Evolutionary conservation across 164 flowering plant genomes (phyloP), one percentile per base, ranked within the genome.

Genomic region (Taxillus chinensis): DNA sequence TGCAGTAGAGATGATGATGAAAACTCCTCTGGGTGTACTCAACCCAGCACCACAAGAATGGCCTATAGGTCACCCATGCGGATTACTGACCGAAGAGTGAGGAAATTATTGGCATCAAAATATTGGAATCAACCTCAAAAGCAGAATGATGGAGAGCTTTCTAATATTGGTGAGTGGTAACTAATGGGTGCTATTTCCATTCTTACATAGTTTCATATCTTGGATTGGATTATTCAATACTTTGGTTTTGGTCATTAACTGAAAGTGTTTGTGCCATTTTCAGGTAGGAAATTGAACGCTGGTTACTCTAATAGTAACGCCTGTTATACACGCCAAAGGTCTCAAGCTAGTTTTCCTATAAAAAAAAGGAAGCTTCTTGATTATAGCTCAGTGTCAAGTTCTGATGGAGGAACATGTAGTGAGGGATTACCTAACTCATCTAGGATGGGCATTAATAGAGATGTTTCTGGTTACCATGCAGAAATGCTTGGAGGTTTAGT

Each of bases 1-100:
- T 27, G 27, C 2, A 27, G 64, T 83, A 83, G 80, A 84, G 97
- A 93, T 84, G 92, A 85, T 89, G 97, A 93, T 79, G 96, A 90
- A 79, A 93, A 85, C 67, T 84, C 82, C 74, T 86, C 82, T 55
- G 83, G 83, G 80, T 85, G 89, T 74, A 84, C 78, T 66, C 82
- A 78, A 67, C 86, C 80, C 63, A 78, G 82, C 71, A 73, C 76
- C 70, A 61, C 68, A 65, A 75, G 64, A 53, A 82, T 78, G 74
- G 62, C 74, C 67, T 70, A 59, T 64, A 77, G 80, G 73, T 64
- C 82, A 57, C 74, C 77, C 6, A 69, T 80, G 49, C 80, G 75
- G 59, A 70, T 78, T 59, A 83, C 83, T 16, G 88, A 85, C 48
- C 75, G 82, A 48, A 84, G 82, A 70, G 77, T 85, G 62, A 83